Evolutionary conservation across 768 basidiomycete species (phyloP).

Genomic region (Glaciozyma martinii): DNA sequence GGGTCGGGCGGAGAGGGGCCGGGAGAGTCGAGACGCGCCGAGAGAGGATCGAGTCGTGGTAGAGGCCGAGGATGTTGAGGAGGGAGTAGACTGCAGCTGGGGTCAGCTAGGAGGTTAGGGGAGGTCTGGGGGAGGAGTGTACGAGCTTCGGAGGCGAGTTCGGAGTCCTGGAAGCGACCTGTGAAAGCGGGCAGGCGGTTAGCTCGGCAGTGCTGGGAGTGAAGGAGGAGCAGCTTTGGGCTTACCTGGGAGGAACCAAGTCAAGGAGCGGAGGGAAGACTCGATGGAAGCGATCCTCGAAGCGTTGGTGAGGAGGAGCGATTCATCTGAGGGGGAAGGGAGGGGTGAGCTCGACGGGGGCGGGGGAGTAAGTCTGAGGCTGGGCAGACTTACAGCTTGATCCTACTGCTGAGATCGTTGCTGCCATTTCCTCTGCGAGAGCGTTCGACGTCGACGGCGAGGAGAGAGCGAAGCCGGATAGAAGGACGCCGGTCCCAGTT

Average conservation of each 20-base stretch:
- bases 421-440: no score
- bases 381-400: no score
- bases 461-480: no score
- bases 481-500: no score
- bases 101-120: neutral
- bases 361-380: no score
- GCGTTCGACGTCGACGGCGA: no score
- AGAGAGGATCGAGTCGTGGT: slow-evolving; percentile 93
- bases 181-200: no score
- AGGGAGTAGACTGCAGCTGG: slow-evolving; percentile 65
- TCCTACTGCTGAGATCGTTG: no score
- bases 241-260: slow-evolving; percentile 72
- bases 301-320: slow-evolving; percentile 67
- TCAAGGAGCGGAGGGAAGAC: slow-evolving; percentile 74
- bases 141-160: slow-evolving; percentile 89
- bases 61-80: slow-evolving; percentile 79
- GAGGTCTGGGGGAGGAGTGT: slow-evolving; percentile 43
- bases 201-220: no score
- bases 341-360: no score
- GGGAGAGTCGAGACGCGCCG: slow-evolving; percentile 47
- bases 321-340: slow-evolving; percentile 10
- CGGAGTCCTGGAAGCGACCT: slow-evolving; percentile 93
- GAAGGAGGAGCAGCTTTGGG: neutral
- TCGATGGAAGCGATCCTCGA: slow-evolving; percentile 80
- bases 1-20: slow-evolving; percentile 34